A percentile compares a stretch with the other conserved stretches of the same genome.
These are phyloP conservation scores for Oryza glumipatula DNA, from an alignment of 176 grass and related monocot genomes.

Conservation along the genomic window DNA sequence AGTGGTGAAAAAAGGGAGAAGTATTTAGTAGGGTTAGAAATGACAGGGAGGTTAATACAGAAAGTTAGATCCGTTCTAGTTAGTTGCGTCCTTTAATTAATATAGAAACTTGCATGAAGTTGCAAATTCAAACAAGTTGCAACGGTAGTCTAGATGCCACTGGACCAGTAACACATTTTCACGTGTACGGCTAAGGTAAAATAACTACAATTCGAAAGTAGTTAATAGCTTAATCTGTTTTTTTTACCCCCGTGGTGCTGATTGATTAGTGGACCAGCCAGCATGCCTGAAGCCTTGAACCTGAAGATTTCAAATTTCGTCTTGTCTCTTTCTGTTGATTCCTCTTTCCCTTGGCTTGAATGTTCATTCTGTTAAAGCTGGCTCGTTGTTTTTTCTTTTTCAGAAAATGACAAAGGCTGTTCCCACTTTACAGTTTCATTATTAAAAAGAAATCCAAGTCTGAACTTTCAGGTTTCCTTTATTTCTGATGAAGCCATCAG, in stretches of 20 bases:
- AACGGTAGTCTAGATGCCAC: conserved; percentile 34
- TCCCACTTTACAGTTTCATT: conserved; percentile 10
- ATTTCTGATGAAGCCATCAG: neutral
- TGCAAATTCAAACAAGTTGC: conserved; percentile 52
- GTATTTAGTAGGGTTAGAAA: neutral
- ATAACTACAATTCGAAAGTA: neutral
- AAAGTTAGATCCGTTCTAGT: conserved; percentile 31
- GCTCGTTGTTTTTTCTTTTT: neutral
- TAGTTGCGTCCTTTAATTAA: conserved; percentile 22
- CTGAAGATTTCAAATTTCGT: conserved; percentile 12
- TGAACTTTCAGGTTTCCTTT: neutral
- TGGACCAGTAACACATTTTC: conserved; percentile 26
- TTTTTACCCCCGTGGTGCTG: neutral
- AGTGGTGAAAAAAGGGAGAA: neutral
- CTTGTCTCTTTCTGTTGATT: neutral
- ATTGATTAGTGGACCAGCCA: neutral
- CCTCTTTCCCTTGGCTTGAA: neutral
- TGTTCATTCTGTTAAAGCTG: conserved; percentile 39
- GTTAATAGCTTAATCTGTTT: neutral
- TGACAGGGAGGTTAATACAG: neutral
- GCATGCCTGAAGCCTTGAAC: neutral
- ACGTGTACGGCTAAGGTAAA: conserved; percentile 11
- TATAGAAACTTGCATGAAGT: conserved; percentile 27
- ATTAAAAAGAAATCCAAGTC: neutral
- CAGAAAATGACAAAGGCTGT: conserved; percentile 33